Evolutionary conservation across 441 rosid genomes (phyloP).

Genomic region (Omphalea diandra): DNA sequence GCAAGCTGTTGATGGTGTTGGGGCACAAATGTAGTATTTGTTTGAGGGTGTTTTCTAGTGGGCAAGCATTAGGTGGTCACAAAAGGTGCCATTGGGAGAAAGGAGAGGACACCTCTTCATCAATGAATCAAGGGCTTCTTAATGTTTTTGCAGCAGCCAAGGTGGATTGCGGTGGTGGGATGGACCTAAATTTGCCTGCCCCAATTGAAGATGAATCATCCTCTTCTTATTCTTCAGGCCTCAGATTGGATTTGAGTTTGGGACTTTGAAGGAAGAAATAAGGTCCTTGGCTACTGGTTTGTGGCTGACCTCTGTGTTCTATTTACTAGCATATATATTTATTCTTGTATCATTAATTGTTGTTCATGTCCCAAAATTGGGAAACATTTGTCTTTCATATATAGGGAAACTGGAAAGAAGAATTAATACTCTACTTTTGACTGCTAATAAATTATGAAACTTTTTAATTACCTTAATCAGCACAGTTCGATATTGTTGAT

Average conservation of each 20-base stretch:
- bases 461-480: too few species aligned
- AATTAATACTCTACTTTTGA: too few species aligned
- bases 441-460: too few species aligned
- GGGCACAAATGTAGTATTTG: constrained; percentile 70
- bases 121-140: constrained; percentile 4
- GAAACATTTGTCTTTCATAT: too few species aligned
- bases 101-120: constrained; percentile 34
- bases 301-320: too few species aligned
- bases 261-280: constrained; percentile 38
- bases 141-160: too few species aligned
- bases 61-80: constrained; percentile 92
- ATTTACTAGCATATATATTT: too few species aligned
- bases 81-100: constrained; percentile 89
- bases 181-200: constrained; percentile 76
- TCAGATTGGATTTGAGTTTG: constrained; percentile 72
- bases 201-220: constrained; percentile 41
- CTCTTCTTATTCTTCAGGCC: constrained; percentile 38
- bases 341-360: too few species aligned
- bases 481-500: too few species aligned
- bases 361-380: too few species aligned
- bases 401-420: too few species aligned
- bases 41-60: constrained; percentile 62
- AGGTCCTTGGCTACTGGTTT: too few species aligned
- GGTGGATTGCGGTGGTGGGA: constrained; percentile 26
- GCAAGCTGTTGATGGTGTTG: constrained; percentile 27